Evolutionary conservation across 805 yeast species (phyloP).

Genomic region (Metschnikowia matae): DNA sequence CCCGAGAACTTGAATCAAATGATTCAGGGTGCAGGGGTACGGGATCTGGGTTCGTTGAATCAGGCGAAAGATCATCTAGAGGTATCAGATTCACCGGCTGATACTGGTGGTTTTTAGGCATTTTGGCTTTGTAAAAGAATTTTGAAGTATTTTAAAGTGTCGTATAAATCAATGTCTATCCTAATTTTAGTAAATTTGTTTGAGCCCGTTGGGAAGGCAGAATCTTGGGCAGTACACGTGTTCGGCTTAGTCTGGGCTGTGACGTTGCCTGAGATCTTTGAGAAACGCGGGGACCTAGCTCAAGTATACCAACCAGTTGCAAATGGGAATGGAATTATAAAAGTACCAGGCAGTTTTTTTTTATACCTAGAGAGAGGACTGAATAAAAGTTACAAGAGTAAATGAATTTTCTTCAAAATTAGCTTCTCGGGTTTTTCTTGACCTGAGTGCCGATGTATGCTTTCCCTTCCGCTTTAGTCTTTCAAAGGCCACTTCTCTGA

Average conservation of each 20-base stretch:
- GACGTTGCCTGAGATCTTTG: too few species aligned
- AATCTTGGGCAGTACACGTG: too few species aligned
- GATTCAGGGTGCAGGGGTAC: conserved; percentile 1
- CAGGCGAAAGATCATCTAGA: conserved; percentile 5
- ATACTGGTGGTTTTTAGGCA: neutral
- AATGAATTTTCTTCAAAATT: too few species aligned
- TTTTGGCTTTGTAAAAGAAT: neutral
- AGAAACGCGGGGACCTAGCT: neutral
- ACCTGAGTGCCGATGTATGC: neutral
- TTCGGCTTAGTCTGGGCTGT: too few species aligned
- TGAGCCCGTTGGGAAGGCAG: too few species aligned
- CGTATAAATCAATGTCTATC: too few species aligned
- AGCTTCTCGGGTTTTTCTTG: neutral
- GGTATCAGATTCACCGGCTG: conserved; percentile 7
- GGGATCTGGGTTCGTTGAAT: neutral
- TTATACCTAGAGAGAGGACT: too few species aligned
- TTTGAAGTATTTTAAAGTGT: too few species aligned
- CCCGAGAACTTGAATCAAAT: conserved; percentile 4
- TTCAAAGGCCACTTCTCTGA: conserved; percentile 1
- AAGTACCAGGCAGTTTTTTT: too few species aligned
- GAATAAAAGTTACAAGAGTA: too few species aligned
- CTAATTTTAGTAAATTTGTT: too few species aligned
- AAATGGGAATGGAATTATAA: too few species aligned
- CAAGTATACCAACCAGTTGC: neutral
- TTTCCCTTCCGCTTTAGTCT: neutral